Evolutionary conservation across 805 yeast genomes (phyloP), one percentile per base, ranked within the genome.

Genomic region (Cyberlindnera mrakii): DNA sequence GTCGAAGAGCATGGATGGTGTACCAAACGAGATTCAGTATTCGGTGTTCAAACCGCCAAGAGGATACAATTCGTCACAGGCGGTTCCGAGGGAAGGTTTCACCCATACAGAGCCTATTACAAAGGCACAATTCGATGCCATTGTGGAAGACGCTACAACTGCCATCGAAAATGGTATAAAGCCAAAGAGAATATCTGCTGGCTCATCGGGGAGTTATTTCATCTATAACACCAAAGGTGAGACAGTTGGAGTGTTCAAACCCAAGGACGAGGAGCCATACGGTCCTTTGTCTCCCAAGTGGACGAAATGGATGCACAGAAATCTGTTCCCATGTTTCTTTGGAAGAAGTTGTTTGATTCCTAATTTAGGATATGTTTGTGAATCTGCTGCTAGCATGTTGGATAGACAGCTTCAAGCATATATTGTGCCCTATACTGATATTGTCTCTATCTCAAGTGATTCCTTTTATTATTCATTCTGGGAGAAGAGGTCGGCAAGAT

Each of bases 221-320:
- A 66, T 82, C 1, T 70, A 64, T 46, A 63, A 66, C 37, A 47
- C 64, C 2, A 29, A 47, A 1, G 59, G 62, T 30, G 52, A 62
- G 34, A 70, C 69, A 11, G 71, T 71, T 14, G 89, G 82, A 0
- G 79, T 83, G 2, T 83, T 83, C 66, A 83, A 83, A 57, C 90
- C 90, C 5, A 82, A 81, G 55, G 88, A 82, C 59, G 90, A 83
- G 58, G 89, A 83, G 52, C 90, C 89, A 0, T 83, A 83, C 55
- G 90, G 89, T 0, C 86, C 88, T 1, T 55, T 83, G 41, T 77
- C 85, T 4, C 89, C 90, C 1, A 83, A 83, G 57, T 80, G 89
- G 88, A 75, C 85, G 2, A 83, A 83, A 60, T 83, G 90, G 89
- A 57, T 81, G 4, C 89, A 83, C 55, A 59, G 89, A 50, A 83